Conservation (phyloP, 306 rosid species). For the Sicyos baderoa region DNA sequence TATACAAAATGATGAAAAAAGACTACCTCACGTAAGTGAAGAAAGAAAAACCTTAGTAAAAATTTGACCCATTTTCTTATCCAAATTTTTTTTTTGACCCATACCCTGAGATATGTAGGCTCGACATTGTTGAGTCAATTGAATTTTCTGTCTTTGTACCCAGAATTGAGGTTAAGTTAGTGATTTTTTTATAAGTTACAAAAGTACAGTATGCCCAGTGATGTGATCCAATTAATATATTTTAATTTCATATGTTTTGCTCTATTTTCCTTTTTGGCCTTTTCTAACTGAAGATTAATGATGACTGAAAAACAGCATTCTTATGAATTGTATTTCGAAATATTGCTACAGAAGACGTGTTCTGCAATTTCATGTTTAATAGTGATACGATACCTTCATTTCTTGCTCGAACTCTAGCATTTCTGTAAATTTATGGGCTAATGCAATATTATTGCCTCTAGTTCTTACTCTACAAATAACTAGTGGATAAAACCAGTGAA, state of each 20-base stretch:
- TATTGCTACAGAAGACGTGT: not conserved
- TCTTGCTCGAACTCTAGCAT: not conserved
- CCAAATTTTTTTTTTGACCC: too few species aligned
- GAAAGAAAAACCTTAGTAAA: not conserved
- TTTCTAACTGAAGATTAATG: not conserved
- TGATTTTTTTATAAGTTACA: not conserved
- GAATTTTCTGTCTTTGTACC: not conserved
- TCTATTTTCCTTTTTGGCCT: conserved; percentile 1
- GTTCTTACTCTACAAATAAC: not conserved
- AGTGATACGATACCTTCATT: not conserved
- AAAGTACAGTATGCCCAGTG: not conserved
- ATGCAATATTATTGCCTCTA: not conserved
- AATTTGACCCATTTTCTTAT: not conserved
- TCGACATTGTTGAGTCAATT: not conserved
- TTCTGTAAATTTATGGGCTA: not conserved
- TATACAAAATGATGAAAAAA: not conserved
- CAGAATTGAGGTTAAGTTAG: not conserved
- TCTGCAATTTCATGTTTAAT: not conserved
- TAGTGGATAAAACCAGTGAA: not conserved
- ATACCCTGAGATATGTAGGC: too few species aligned
- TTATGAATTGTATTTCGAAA: not conserved
- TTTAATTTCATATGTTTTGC: not conserved
- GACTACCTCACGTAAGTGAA: not conserved
- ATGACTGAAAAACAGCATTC: not conserved
- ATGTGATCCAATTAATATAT: not conserved